A percentile compares a stretch with the other conserved stretches of the same genome.
Evolutionary conservation across 176 grass and related monocot species (phyloP).

Genomic region (Sorghum bicolor): Sorghum_bicolor_NCBIv3 NC_012877.2:55493001-55493500

Average conservation of each 20-base stretch:
- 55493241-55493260: slow-evolving; percentile 28
- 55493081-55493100: slow-evolving; percentile 92
- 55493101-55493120: slow-evolving; percentile 63
- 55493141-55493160: slow-evolving; percentile 73
- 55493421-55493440: not conserved
- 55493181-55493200: slow-evolving; percentile 43
- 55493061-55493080: slow-evolving; percentile 75
- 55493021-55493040: slow-evolving; percentile 85
- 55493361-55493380: not conserved
- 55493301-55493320: not conserved
- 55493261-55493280: not conserved
- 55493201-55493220: slow-evolving; percentile 66
- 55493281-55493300: not conserved
- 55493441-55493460: not conserved
- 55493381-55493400: not conserved
- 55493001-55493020: slow-evolving; percentile 88
- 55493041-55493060: slow-evolving; percentile 89
- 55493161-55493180: slow-evolving; percentile 78
- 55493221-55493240: slow-evolving; percentile 44
- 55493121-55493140: slow-evolving; percentile 58
- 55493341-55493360: not conserved
- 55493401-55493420: not conserved
- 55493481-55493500: not conserved
- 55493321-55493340: not conserved
- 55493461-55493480: not conserved